These are phyloP conservation scores for Crithidia thermophila DNA, from an alignment of 208 protist species.

Conservation along the genomic window DNA sequence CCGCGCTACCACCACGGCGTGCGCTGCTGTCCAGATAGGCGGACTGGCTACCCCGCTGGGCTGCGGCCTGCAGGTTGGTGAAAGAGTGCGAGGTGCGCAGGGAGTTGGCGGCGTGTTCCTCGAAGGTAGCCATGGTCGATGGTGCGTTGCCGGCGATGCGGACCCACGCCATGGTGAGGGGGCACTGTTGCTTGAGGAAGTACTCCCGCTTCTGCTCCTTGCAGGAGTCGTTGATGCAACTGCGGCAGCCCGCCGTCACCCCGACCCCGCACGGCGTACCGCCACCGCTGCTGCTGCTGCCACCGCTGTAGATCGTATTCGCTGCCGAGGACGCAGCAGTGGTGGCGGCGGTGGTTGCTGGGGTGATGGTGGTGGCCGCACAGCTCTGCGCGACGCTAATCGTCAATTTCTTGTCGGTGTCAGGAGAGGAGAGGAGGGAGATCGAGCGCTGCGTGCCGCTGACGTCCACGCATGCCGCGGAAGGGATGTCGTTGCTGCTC, in stretches of 20 bases:
- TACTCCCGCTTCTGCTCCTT: conserved; percentile 23
- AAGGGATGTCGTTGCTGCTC: background rate
- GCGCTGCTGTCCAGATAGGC: background rate
- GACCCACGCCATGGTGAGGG: conserved; percentile 19
- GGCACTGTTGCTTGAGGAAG: conserved; percentile 29
- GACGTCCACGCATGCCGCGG: background rate
- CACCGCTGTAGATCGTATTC: background rate
- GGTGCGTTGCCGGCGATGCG: conserved; percentile 1
- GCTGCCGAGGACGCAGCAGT: background rate
- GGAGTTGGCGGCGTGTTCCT: conserved; percentile 13
- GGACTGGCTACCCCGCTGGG: background rate
- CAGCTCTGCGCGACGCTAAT: background rate
- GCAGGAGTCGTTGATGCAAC: conserved; percentile 20
- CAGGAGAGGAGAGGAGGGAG: background rate
- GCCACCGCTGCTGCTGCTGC: background rate
- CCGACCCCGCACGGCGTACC: background rate
- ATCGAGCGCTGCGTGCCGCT: background rate
- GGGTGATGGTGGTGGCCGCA: background rate
- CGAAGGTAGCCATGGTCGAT: conserved; percentile 12
- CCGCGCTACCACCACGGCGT: background rate
- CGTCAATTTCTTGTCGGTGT: background rate
- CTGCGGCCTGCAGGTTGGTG: background rate
- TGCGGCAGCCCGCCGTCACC: conserved; percentile 27
- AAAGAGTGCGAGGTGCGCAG: conserved; percentile 15
- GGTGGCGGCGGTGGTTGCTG: background rate